Conservation (phyloP, 805 yeast species). For the Candida lessepsii region DNA sequence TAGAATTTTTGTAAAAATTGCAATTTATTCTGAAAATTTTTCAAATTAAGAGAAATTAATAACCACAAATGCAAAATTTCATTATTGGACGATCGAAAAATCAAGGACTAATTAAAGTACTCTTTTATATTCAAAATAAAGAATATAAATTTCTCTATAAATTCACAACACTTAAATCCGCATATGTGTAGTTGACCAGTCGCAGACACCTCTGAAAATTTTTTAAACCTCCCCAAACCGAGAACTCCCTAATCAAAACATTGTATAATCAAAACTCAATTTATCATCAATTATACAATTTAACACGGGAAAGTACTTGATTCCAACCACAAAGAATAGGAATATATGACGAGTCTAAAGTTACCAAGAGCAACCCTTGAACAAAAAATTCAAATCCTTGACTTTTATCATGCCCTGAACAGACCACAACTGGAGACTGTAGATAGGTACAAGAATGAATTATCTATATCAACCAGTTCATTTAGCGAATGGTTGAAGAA, state of each 20-base stretch:
- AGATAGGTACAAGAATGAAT: conserved; percentile 47
- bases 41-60: background rate
- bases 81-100: no score
- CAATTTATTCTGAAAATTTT: background rate
- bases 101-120: no score
- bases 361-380: conserved; percentile 56
- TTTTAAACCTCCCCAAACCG: conserved; percentile 7
- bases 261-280: background rate
- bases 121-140: no score
- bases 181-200: background rate
- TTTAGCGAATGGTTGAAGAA: conserved; percentile 61
- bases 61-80: no score
- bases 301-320: conserved; percentile 12
- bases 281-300: conserved; percentile 10
- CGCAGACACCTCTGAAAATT: conserved; percentile 2
- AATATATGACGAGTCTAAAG: conserved; percentile 13
- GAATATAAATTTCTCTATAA: no score
- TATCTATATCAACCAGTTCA: conserved; percentile 58
- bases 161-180: background rate
- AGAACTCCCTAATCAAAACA: conserved; percentile 9
- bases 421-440: conserved; percentile 60
- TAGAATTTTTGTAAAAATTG: background rate
- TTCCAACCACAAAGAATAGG: background rate
- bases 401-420: conserved; percentile 46
- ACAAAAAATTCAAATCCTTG: conserved; percentile 55